Evolutionary conservation across 441 rosid species (phyloP), one percentile per base, ranked within the genome.

Genomic region (Populus hybrid): DNA sequence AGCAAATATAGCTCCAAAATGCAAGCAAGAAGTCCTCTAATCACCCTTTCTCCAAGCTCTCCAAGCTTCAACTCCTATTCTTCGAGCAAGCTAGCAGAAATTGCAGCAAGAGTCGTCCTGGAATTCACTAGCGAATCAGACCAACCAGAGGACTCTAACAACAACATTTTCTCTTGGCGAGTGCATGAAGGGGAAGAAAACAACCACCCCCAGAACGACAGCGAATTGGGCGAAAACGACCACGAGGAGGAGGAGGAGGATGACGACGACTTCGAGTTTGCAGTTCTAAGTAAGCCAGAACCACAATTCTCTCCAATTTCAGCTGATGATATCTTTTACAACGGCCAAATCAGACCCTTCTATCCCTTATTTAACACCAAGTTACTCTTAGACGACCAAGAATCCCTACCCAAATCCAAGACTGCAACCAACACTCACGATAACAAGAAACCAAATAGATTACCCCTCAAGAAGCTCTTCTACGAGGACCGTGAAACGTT

Each of bases 251-350:
- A 65, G 0, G 76, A 73, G 0, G 78, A 66, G 1, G 24, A 72
- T 0, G 82, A 79, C 0, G 83, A 61, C 1, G 83, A 88, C 11
- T 88, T 85, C 63, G 96, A 94, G 56, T 94, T 94, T 72, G 87
- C 93, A 2, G 74, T 91, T 69, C 84, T 83, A 8, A 75, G 87
- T 3, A 83, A 71, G 23, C 23, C 71, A 66, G 88, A 80, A 21
- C 78, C 75, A 0, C 69, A 85, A 63, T 6, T 66, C 80, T 82
- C 88, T 1, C 84, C 94, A 12, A 80, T 89, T 6, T 71, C 95
- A 0, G 98, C 98, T 3, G 98, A 91, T 64, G 94, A 94, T 73
- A 90, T 94, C 82, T 92, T 94, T 90, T 87, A 64, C 64, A 89
- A 92, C 84, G 98, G 98, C 40, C 91, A 89, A 79, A 94, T 94